Evolutionary conservation across 1,284 basidiomycete genomes (phyloP).

Genomic region (Leccinum solheimii): DNA sequence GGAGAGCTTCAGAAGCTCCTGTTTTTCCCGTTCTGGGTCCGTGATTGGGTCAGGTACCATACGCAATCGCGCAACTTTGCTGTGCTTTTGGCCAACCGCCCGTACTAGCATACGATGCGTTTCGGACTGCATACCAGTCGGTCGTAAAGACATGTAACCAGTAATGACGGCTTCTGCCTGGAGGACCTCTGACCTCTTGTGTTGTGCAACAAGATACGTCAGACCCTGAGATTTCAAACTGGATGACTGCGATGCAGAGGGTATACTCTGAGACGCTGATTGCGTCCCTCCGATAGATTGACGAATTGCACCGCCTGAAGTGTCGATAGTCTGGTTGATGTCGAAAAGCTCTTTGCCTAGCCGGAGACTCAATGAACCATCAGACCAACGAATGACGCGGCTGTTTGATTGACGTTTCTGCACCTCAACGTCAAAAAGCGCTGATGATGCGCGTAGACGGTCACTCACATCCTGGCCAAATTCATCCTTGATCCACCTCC

Average conservation of each 20-base stretch:
- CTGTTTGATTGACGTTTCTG: conserved; percentile 83
- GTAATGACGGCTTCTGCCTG: conserved; percentile 84
- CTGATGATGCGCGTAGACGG: background rate
- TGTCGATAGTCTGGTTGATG: conserved; percentile 74
- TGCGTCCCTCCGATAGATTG: conserved; percentile 51
- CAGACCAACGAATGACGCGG: conserved; percentile 89
- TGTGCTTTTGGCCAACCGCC: conserved; percentile 82
- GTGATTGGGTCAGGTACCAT: conserved; percentile 73
- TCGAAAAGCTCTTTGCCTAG: conserved; percentile 91
- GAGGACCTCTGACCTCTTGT: conserved; percentile 81
- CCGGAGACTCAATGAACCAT: conserved; percentile 83
- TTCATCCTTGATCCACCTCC: conserved; percentile 82
- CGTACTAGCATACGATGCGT: conserved; percentile 88
- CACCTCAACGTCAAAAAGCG: conserved; percentile 9
- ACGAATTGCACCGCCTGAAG: conserved; percentile 58
- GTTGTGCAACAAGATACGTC: conserved; percentile 89
- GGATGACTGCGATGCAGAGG: conserved; percentile 25
- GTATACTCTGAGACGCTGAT: conserved; percentile 36
- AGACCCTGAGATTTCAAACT: conserved; percentile 61
- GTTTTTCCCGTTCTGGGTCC: conserved; percentile 72
- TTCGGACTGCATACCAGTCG: conserved; percentile 87
- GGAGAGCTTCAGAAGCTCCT: conserved; percentile 65
- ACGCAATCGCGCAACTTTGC: conserved; percentile 71
- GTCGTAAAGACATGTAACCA: conserved; percentile 81
- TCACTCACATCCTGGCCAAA: conserved; percentile 65